These are phyloP conservation scores for Paecilomyces sp. DNA, from an alignment of 2,329 filamentous ascomycete species.

Conservation along the genomic window DNA sequence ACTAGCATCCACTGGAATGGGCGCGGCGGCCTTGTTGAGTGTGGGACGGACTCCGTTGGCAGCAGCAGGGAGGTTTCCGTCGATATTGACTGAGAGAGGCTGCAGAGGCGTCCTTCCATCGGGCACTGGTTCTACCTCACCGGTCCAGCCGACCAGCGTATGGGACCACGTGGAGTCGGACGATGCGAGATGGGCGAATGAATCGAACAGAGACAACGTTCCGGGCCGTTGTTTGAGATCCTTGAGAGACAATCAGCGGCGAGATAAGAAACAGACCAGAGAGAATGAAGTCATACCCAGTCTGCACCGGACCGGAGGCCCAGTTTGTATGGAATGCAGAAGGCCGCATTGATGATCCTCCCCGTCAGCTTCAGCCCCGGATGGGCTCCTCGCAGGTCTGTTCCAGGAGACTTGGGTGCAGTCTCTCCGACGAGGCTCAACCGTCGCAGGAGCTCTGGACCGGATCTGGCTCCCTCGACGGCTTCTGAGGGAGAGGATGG, in stretches of 20 bases:
- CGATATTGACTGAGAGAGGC: conserved; percentile 19
- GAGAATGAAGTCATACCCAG: conserved; percentile 42
- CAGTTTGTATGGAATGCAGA: conserved; percentile 57
- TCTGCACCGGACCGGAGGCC: conserved; percentile 45
- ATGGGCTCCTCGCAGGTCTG: conserved; percentile 50
- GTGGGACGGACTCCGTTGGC: conserved; percentile 32
- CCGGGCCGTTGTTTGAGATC: conserved; percentile 71
- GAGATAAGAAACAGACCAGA: neutral
- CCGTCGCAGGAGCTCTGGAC: conserved; percentile 47
- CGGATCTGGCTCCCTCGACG: conserved; percentile 38
- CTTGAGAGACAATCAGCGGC: conserved; percentile 36
- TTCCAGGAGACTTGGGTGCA: conserved; percentile 35
- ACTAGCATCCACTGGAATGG: conserved; percentile 63
- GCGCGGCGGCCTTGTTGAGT: conserved; percentile 69
- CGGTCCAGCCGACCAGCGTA: conserved; percentile 89
- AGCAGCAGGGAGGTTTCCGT: conserved; percentile 18
- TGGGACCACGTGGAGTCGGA: conserved; percentile 80
- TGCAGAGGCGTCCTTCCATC: conserved; percentile 21
- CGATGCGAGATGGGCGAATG: conserved; percentile 82
- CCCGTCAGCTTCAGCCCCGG: conserved; percentile 54
- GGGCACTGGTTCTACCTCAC: conserved; percentile 60
- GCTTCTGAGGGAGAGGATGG: conserved; percentile 33
- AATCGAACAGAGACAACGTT: conserved; percentile 87
- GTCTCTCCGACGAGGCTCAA: conserved; percentile 39
- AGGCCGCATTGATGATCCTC: conserved; percentile 56